Conservation (phyloP, 768 basidiomycete genomes). For the Mycena vulgaris region DNA sequence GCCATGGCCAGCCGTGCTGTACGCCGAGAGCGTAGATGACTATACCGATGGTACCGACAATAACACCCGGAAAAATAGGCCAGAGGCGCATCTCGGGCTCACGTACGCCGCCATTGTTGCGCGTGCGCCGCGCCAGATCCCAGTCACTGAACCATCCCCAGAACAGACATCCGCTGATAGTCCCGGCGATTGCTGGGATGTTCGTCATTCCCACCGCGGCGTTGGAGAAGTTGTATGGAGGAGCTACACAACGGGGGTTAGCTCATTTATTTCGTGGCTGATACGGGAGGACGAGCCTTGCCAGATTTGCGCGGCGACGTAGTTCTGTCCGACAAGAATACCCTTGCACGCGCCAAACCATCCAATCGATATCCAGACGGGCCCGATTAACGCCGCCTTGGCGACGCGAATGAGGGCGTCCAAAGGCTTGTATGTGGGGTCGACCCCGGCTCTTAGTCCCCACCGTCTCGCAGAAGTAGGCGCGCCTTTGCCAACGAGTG, state of each 20-base stretch:
- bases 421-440: constrained; percentile 21
- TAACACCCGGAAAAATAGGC: constrained; percentile 19
- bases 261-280: not conserved
- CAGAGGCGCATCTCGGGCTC: constrained; percentile 33
- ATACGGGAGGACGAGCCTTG: not conserved
- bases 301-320: constrained; percentile 23
- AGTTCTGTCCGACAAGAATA: constrained; percentile 27
- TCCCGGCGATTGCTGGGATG: constrained; percentile 19
- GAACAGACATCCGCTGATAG: constrained; percentile 11
- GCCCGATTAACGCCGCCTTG: constrained; percentile 21
- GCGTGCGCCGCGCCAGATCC: constrained; percentile 32
- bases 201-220: constrained; percentile 24
- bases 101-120: constrained; percentile 29
- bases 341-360: constrained; percentile 33
- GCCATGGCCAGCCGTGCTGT: constrained; percentile 27
- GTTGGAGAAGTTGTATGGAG: constrained; percentile 25
- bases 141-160: constrained; percentile 31
- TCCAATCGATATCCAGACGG: constrained; percentile 27
- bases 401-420: constrained; percentile 13
- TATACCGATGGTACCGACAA: constrained; percentile 13
- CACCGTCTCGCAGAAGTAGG: constrained; percentile 11
- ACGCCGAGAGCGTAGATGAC: constrained; percentile 30
- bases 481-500: constrained; percentile 27
- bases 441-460: constrained; percentile 15
- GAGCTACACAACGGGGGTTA: not conserved